Percentiles rank a stretch among this genome's conserved stretches.
phyloP scores from a whole-genome alignment of 2,329 filamentous ascomycete species.

The Ascochyta fabae region DNA sequence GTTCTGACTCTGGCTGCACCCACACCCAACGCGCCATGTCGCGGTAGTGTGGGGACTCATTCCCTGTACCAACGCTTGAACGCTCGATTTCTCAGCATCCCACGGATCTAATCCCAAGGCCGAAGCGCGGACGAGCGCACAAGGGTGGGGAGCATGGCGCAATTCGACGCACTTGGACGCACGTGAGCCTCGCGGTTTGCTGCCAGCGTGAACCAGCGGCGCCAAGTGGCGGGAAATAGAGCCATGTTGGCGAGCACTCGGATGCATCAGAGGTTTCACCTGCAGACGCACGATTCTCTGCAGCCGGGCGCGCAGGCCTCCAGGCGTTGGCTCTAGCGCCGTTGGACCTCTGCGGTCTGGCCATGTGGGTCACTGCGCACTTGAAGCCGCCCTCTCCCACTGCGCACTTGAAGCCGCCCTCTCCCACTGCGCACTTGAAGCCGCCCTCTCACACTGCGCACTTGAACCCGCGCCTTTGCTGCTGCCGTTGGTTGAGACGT shows the following conservation, averaged over 20 bases:
- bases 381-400: background rate
- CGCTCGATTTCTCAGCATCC: constrained; percentile 27
- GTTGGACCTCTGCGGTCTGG: background rate
- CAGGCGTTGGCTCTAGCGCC: background rate
- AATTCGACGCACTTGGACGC: constrained; percentile 21
- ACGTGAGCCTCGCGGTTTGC: constrained; percentile 22
- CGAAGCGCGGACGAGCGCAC: constrained; percentile 12
- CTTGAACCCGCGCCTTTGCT: background rate
- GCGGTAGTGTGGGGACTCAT: constrained; percentile 5
- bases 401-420: background rate
- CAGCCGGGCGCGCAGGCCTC: constrained; percentile 10
- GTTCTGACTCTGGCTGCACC: background rate
- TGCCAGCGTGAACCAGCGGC: background rate
- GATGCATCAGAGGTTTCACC: constrained; percentile 26
- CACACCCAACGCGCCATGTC: background rate
- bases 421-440: background rate
- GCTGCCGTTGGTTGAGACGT: background rate
- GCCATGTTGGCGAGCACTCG: constrained; percentile 16
- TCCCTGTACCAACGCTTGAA: background rate
- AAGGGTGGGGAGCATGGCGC: constrained; percentile 21
- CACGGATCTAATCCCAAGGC: constrained; percentile 19
- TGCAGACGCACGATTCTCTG: constrained; percentile 31
- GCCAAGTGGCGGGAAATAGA: constrained; percentile 14
- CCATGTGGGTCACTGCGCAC: background rate
- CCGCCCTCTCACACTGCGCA: background rate